Base-by-base conservation (phyloP, 805 yeast species). In the Saccharomycopsis schoenii region DNA sequence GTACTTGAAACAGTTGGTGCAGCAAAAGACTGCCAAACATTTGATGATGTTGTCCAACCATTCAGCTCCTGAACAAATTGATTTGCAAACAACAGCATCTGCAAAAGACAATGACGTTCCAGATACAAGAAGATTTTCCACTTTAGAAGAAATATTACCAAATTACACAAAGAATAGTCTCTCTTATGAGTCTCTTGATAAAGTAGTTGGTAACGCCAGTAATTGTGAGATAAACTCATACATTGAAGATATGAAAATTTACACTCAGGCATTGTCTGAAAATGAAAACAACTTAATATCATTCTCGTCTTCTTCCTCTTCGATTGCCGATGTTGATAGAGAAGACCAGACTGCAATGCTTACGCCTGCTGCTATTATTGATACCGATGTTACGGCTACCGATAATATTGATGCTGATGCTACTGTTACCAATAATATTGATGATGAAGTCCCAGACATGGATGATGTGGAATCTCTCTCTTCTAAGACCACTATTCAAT, bases 401-500 rank as follows among this genome's bases (percentile, higher is more conserved):
- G 59, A 55, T 2, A 47, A 25, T 29, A 15, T 25, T 55, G 57
- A 54, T 36, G 58, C 41, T 29, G 29, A 14, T 17, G 55, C 19
- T 14, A 37, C 55, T 42, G 34, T 25, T 19, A 58, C 50, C 1
- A 57, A 55, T 2, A 47, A 25, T 29, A 15, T 25, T 55, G 40
- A 17, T 11, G 43, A 41, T 19, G 39, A 37, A 12, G 37, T 37
- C 8, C 25, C 56, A 12, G 43, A 41, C 3, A 19, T 19, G 43
- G 43, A 40, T 17, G 51, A 29, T 34, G 56, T 29, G 17, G 55
- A 47, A 14, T 62, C 64, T 25, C 55, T 62, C 12, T 60, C 62
- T 14, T 61, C 63, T 15, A 36, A 37, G 12, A 51, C 63, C 15
- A 62, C 62, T 5, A 43, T 57, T 34, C 62, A 62, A 11, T 62